A percentile compares a stretch with the other conserved stretches of the same genome.
phyloP scores from a whole-genome alignment of 192 early-diverging fungal genomes.

The Linnemannia exigua region DNA sequence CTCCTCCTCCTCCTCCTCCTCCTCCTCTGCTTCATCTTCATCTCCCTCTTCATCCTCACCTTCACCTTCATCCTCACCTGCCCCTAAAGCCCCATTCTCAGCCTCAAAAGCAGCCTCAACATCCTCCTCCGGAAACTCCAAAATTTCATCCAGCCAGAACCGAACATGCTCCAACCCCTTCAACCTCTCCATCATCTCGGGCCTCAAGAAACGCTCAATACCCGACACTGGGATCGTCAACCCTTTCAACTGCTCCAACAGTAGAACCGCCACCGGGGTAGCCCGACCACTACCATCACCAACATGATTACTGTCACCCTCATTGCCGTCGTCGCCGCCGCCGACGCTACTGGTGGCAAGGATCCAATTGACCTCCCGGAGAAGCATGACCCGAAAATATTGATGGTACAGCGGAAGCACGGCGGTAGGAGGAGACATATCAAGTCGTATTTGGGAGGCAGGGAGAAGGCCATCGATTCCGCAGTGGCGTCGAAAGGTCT shows the following conservation, averaged over 20 bases:
- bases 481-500: not conserved
- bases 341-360: not conserved
- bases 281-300: too few species aligned
- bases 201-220: not conserved
- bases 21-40: not conserved
- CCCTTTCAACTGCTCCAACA: not conserved
- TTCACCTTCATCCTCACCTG: too few species aligned
- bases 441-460: not conserved
- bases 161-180: not conserved
- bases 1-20: not conserved
- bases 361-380: not conserved
- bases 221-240: not conserved
- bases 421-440: not conserved
- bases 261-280: too few species aligned
- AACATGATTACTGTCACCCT: not conserved
- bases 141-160: not conserved
- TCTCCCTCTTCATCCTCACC: too few species aligned
- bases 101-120: not conserved
- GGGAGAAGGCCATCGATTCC: not conserved
- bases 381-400: not conserved
- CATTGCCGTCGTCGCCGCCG: not conserved
- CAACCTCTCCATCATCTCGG: not conserved
- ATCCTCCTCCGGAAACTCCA: not conserved
- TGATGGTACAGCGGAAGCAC: not conserved
- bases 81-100: not conserved